phyloP scores from a whole-genome alignment of 108 stramenopile genomes.

The Seminavis robusta region DNA sequence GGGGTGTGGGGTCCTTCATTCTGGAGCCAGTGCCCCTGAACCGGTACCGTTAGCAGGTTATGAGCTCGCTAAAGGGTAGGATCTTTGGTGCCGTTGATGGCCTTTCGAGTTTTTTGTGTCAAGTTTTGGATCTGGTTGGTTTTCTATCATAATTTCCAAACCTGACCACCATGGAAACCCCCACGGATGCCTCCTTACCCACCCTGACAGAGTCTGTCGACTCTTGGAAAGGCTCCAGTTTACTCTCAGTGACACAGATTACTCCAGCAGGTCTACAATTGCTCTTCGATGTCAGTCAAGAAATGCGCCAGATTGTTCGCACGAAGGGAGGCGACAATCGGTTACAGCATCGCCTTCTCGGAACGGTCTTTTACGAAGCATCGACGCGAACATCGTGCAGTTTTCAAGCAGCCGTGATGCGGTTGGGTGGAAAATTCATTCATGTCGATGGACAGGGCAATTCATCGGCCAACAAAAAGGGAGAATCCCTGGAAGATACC shows the following conservation, averaged over 20 bases:
- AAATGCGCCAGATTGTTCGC: constrained; percentile 52
- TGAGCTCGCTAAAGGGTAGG: too few species aligned
- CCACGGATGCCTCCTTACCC: neutral
- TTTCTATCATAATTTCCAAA: too few species aligned
- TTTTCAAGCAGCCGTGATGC: constrained; percentile 93
- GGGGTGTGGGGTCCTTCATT: too few species aligned
- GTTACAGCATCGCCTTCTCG: constrained; percentile 6
- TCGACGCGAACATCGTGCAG: constrained; percentile 94
- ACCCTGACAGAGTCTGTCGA: constrained; percentile 21
- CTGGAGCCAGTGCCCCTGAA: too few species aligned
- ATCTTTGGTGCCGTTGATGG: too few species aligned
- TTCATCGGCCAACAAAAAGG: constrained; percentile 89
- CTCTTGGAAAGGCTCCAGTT: constrained; percentile 47
- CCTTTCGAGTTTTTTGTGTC: too few species aligned
- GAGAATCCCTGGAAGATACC: constrained; percentile 93
- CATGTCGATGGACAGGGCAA: constrained; percentile 69
- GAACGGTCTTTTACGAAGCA: constrained; percentile 88
- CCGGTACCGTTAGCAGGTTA: too few species aligned
- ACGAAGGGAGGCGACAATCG: constrained; percentile 34
- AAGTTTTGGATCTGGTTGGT: too few species aligned
- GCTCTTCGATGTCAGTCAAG: constrained; percentile 33
- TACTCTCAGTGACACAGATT: constrained; percentile 62
- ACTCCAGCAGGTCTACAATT: constrained; percentile 46
- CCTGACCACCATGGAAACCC: too few species aligned
- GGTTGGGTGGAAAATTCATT: constrained; percentile 86